These are phyloP conservation scores for Solanum neorickii DNA, from an alignment of 257 asterid genomes.

Conservation along the genomic window DNA sequence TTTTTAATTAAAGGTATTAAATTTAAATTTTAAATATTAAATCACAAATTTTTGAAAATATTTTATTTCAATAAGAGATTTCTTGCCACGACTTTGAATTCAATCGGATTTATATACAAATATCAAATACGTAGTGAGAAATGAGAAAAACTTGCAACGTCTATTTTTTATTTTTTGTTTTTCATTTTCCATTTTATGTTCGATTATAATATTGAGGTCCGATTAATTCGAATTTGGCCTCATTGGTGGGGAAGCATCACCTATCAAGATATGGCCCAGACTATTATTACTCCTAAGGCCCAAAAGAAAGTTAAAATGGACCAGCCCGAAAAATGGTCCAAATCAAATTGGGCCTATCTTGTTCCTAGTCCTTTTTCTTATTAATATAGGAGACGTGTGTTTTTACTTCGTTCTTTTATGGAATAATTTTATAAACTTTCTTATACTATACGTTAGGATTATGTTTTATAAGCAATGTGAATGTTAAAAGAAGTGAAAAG, in stretches of 20 bases:
- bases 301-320: background rate
- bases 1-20: accelerated
- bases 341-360: background rate
- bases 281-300: background rate
- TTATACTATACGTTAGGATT: background rate
- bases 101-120: background rate
- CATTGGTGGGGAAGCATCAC: background rate
- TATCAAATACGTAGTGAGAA: background rate
- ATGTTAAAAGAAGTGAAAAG: background rate
- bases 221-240: too few relatives aligned
- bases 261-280: background rate
- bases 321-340: background rate
- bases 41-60: accelerated
- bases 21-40: background rate
- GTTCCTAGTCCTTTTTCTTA: background rate
- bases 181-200: too few relatives aligned
- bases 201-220: background rate
- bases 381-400: background rate
- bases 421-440: too few relatives aligned
- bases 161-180: too few relatives aligned
- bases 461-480: background rate
- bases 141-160: background rate
- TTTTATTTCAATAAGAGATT: background rate
- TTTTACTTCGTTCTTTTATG: background rate
- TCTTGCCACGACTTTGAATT: background rate